Percentiles rank a stretch among this genome's conserved stretches.
phyloP scores from a whole-genome alignment of 768 basidiomycete genomes.

The Zangia roseola region DNA sequence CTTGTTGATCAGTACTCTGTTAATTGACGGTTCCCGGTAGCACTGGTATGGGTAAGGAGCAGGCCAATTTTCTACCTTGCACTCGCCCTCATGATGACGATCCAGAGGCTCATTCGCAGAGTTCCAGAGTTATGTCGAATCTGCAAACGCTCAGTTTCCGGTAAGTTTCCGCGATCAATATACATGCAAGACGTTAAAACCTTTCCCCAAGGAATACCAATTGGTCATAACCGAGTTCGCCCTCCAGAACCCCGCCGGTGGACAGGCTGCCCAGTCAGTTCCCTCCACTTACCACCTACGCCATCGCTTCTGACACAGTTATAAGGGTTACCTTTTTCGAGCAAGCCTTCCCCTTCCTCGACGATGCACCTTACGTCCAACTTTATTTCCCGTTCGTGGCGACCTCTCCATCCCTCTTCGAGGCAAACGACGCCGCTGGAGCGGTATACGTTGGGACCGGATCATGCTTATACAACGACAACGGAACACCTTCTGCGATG shows the following conservation, averaged over 20 bases:
- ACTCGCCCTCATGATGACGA: not conserved
- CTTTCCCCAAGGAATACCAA: slow-evolving; percentile 13
- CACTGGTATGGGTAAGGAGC: slow-evolving; percentile 31
- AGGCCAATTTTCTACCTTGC: not conserved
- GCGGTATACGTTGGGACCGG: slow-evolving; percentile 24
- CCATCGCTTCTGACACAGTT: not conserved
- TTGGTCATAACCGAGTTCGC: slow-evolving; percentile 35
- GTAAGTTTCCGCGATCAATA: slow-evolving; percentile 7
- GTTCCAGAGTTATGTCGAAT: slow-evolving; percentile 30
- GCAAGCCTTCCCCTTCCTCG: slow-evolving; percentile 37
- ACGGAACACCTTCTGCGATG: slow-evolving; percentile 25
- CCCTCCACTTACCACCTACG: not conserved
- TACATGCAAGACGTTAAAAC: slow-evolving; percentile 3
- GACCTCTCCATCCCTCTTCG: slow-evolving; percentile 27
- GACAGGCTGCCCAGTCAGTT: slow-evolving; percentile 31
- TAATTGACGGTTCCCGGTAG: slow-evolving; percentile 1
- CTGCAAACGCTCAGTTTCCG: slow-evolving; percentile 28
- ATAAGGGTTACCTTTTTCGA: slow-evolving; percentile 33
- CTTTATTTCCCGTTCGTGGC: slow-evolving; percentile 40
- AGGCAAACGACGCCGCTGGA: slow-evolving; percentile 17
- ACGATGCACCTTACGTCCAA: slow-evolving; percentile 27
- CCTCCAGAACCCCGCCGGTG: slow-evolving; percentile 30
- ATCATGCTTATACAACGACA: slow-evolving; percentile 33
- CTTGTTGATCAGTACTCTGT: not conserved
- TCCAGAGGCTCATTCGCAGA: slow-evolving; percentile 24